phyloP scores from a whole-genome alignment of 352 stramenopile species.

The Pythium phragmiticola region DNA sequence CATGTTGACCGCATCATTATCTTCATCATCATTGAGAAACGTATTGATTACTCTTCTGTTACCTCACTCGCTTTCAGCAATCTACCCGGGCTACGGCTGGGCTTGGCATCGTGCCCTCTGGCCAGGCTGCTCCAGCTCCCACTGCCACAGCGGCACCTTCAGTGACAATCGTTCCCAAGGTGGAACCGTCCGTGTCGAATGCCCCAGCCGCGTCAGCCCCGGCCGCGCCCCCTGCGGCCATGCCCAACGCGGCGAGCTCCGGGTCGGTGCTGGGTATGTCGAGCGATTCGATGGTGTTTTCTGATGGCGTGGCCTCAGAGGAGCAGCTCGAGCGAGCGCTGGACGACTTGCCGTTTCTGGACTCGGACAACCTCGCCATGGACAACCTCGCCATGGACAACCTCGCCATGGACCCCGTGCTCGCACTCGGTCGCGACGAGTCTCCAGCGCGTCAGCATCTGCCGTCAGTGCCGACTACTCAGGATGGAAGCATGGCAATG shows the following conservation, averaged over 20 bases:
- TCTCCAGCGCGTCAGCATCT: background rate
- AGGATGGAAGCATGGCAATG: no score
- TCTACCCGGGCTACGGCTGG: slow-evolving; percentile 7
- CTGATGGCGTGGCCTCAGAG: slow-evolving; percentile 46
- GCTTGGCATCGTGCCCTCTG: slow-evolving; percentile 3
- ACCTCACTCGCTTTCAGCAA: slow-evolving; percentile 5
- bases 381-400: slow-evolving; percentile 46
- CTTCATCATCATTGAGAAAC: background rate
- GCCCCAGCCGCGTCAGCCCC: slow-evolving; percentile 1
- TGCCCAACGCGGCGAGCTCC: slow-evolving; percentile 15
- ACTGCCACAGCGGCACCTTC: slow-evolving; percentile 4
- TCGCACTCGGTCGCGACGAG: slow-evolving; percentile 12
- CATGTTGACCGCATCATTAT: background rate
- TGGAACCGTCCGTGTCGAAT: background rate
- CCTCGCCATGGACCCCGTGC: slow-evolving; percentile 35
- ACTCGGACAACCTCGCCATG: slow-evolving; percentile 59
- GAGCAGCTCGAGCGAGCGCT: slow-evolving; percentile 72
- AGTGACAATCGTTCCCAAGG: slow-evolving; percentile 2
- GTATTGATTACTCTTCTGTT: background rate
- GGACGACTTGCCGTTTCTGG: slow-evolving; percentile 71
- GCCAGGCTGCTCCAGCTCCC: background rate
- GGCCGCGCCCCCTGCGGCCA: slow-evolving; percentile 4
- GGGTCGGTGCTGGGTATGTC: slow-evolving; percentile 29
- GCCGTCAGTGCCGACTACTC: background rate
- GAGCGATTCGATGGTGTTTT: slow-evolving; percentile 26